Conservation (phyloP, 163 green algal genomes). For the Chlorella variabilis region DNA sequence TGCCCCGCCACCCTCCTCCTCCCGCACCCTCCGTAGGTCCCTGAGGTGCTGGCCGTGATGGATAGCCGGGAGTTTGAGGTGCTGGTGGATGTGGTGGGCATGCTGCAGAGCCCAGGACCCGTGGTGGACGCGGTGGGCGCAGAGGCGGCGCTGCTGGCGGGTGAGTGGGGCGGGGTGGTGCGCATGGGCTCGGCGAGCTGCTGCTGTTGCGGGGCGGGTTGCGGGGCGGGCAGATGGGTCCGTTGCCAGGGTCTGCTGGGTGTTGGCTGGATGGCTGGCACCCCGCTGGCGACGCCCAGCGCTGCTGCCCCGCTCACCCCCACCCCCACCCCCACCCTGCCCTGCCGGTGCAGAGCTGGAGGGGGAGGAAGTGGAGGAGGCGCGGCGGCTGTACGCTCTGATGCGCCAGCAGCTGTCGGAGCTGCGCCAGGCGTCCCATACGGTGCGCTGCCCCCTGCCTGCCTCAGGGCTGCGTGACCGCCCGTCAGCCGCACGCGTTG, state of each 20-base stretch:
- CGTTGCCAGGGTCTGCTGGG: background rate
- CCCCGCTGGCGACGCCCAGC: background rate
- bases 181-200: background rate
- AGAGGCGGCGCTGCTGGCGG: conserved; percentile 38
- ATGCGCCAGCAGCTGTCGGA: conserved; percentile 47
- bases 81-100: conserved; percentile 54
- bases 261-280: too few species aligned
- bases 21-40: conserved; percentile 32
- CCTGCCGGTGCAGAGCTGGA: conserved; percentile 31
- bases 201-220: too few species aligned
- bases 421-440: conserved; percentile 7
- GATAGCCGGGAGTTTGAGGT: conserved; percentile 60
- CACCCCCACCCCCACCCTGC: background rate
- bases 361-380: conserved; percentile 45
- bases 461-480: too few species aligned
- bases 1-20: background rate
- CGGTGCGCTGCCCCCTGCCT: background rate
- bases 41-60: conserved; percentile 55
- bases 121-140: conserved; percentile 25
- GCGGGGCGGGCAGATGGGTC: too few species aligned
- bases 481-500: too few species aligned
- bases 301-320: background rate
- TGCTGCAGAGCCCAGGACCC: conserved; percentile 38
- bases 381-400: conserved; percentile 40
- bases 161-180: background rate